Evolutionary conservation across 1,139 yeast genomes (phyloP).

Genomic region (Meyerozyma sp.): DNA sequence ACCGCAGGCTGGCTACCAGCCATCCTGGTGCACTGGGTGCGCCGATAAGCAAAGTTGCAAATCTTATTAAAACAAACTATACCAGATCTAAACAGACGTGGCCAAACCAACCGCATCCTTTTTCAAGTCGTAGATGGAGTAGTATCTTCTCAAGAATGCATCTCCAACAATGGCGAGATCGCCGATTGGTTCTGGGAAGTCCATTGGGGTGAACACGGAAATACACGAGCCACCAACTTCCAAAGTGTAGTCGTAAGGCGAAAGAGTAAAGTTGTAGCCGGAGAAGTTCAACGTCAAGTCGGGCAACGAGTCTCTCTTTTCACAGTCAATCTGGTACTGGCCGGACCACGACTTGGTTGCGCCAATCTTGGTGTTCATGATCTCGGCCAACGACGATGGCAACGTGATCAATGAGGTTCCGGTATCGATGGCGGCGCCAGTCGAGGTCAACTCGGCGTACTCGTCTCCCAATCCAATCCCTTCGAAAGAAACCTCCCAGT

Average conservation of each 20-base stretch:
- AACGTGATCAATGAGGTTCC: conserved; percentile 95
- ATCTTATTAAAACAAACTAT: neutral
- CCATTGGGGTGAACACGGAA: conserved; percentile 95
- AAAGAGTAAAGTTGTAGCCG: conserved; percentile 85
- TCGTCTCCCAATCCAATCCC: conserved; percentile 90
- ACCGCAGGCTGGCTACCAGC: neutral
- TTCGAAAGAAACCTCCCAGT: conserved; percentile 96
- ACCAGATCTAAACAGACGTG: neutral
- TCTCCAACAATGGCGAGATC: conserved; percentile 96
- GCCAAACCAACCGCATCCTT: conserved; percentile 94
- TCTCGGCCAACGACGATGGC: conserved; percentile 93
- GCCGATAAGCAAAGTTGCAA: neutral
- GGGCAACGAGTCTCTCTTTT: conserved; percentile 72
- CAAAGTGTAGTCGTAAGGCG: conserved; percentile 85
- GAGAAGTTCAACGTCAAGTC: conserved; percentile 84
- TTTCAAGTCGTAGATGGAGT: conserved; percentile 87
- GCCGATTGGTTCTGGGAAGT: conserved; percentile 94
- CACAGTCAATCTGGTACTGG: conserved; percentile 91
- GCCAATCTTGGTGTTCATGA: conserved; percentile 90
- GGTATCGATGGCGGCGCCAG: conserved; percentile 98
- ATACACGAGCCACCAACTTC: conserved; percentile 93
- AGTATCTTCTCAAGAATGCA: conserved; percentile 91
- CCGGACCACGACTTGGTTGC: conserved; percentile 97
- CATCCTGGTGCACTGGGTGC: neutral
- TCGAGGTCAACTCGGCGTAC: conserved; percentile 70